Conservation (phyloP, 1,284 basidiomycete species). For the Cutaneotrichosporon sp. region DNA sequence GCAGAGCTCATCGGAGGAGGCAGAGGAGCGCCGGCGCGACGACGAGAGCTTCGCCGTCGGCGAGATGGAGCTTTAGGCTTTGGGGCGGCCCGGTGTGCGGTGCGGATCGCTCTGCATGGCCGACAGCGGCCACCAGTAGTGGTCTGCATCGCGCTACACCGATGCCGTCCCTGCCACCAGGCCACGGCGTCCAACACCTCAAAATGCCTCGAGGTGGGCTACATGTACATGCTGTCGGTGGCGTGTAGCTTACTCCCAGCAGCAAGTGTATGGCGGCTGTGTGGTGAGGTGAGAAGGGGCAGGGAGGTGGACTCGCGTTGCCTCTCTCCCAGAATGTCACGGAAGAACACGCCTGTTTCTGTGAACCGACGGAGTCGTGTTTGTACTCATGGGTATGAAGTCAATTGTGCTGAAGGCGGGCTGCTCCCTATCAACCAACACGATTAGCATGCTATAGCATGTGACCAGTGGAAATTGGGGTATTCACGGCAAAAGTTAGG, state of each 20-base stretch:
- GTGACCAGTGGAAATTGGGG: too few species aligned
- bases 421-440: too few species aligned
- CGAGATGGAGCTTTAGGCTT: constrained; percentile 26
- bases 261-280: not conserved
- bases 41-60: constrained; percentile 27
- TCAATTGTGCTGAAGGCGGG: too few species aligned
- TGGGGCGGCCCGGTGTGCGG: not conserved
- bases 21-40: constrained; percentile 36
- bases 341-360: not conserved
- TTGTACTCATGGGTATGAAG: not conserved
- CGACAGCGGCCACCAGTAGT: not conserved
- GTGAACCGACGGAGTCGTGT: not conserved
- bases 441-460: too few species aligned
- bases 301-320: not conserved
- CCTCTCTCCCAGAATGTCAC: not conserved
- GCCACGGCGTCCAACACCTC: not conserved
- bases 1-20: constrained; percentile 38
- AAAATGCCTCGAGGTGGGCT: not conserved
- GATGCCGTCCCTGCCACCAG: not conserved
- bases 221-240: not conserved
- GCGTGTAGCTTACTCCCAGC: not conserved
- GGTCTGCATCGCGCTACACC: not conserved
- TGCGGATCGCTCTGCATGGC: not conserved
- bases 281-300: not conserved
- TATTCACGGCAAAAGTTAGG: too few species aligned